Conservation (phyloP, 345 rosid species). For the Dimocarpus longan region DNA sequence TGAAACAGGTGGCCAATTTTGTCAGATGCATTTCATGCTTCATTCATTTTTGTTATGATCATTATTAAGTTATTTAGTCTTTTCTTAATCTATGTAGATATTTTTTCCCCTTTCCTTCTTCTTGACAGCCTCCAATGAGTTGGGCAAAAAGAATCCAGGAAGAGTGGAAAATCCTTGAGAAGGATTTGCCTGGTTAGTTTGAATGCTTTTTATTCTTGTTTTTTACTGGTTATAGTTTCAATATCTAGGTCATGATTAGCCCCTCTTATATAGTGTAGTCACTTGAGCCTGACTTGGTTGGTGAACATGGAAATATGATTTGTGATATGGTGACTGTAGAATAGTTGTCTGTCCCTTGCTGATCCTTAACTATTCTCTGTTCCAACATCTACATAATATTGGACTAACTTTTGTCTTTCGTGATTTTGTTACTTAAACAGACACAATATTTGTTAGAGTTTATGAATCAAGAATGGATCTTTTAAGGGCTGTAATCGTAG, state of each 20-base stretch:
- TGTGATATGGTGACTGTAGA: background rate
- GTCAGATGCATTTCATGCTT: slow-evolving; percentile 11
- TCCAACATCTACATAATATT: background rate
- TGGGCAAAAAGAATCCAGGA: slow-evolving; percentile 84
- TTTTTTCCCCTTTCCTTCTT: slow-evolving; percentile 16
- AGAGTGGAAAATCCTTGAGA: slow-evolving; percentile 85
- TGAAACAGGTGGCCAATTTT: slow-evolving; percentile 54
- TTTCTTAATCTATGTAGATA: background rate
- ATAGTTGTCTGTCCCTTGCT: background rate
- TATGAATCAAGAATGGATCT: slow-evolving; percentile 95
- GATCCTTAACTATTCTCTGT: background rate
- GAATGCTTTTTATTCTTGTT: background rate
- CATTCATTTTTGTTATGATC: background rate
- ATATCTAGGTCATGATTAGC: background rate
- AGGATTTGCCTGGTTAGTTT: slow-evolving; percentile 81
- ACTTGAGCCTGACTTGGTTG: background rate
- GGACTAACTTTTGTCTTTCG: slow-evolving; percentile 9
- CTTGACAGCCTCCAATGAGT: slow-evolving; percentile 52
- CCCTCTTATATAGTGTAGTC: background rate
- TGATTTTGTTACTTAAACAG: slow-evolving; percentile 39
- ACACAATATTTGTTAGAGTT: slow-evolving; percentile 82
- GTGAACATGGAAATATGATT: background rate
- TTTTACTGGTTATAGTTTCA: background rate
- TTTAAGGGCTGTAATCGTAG: slow-evolving; percentile 86
- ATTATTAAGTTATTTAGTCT: background rate